Evolutionary conservation across 75 land plant species (phyloP), one percentile per base, ranked within the genome.

Genomic region (Pseudotsuga menziesii): DNA sequence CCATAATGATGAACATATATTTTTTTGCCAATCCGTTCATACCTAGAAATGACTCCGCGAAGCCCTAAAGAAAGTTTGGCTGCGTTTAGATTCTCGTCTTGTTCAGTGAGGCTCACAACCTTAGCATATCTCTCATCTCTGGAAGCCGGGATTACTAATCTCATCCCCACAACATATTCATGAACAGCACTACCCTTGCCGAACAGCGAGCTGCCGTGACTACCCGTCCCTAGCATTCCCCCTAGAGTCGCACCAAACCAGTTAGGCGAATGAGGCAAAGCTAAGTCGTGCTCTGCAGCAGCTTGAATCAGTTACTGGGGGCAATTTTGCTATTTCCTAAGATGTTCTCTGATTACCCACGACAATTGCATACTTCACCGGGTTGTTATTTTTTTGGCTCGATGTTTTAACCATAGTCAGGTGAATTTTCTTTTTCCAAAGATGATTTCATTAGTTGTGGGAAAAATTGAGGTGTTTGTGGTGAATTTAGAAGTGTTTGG

Each of bases 41-140:
- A 91, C 86, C 84, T 85, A 0, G 96, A 89, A 56, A 93, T 80
- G 75, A 89, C 90, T 44, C 96, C 96, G 55, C 91, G 87, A 22
- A 93, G 90, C 6, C 93, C 96, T 13, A 93, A 82, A 2, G 93
- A 91, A 4, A 91, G 84, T 61, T 77, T 91, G 0, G 78, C 91
- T 2, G 96, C 96, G 79, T 91, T 71, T 23, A 93, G 66, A 7
- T 85, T 86, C 4, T 77, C 72, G 15, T 81, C n/a, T 6, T 56
- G 63, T 9, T 52, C 81, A 23, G 56, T 82, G 16, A 91, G 74
- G 4, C 41, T 67, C 54, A 87, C 48, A 14, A 87, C 87, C 60
- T 76, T 84, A 13, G 81, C 91, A 64, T 86, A 88, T 14, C 96
- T 90, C 1, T 89, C 87, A 15, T 76, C 79, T 35, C 81, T 74